phyloP scores from a whole-genome alignment of 441 rosid genomes.

The Croton setiger region DNA sequence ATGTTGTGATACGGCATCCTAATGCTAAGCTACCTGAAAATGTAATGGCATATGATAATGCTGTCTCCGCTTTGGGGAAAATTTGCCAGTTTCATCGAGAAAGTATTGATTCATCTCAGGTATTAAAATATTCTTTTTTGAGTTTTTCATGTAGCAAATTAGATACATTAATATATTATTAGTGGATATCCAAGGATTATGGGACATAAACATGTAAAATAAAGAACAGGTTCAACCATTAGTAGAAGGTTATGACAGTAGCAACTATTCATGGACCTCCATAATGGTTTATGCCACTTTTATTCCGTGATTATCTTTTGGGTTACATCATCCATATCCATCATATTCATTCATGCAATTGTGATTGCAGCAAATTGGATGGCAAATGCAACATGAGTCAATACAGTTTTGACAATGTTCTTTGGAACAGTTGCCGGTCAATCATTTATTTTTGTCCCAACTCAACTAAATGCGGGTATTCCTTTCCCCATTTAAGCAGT shows the following conservation, averaged over 20 bases:
- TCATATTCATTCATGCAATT: neutral
- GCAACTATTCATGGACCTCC: neutral
- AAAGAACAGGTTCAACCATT: neutral
- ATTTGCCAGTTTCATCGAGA: conserved; percentile 91
- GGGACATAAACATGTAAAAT: neutral
- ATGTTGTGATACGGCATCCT: conserved; percentile 79
- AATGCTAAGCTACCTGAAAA: conserved; percentile 85
- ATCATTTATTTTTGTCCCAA: neutral
- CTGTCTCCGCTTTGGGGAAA: conserved; percentile 98
- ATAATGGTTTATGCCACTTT: neutral
- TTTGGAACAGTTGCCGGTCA: neutral
- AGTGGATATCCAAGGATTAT: neutral
- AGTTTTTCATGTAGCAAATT: conserved; percentile 1
- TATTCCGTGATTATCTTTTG: neutral
- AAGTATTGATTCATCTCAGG: conserved; percentile 89
- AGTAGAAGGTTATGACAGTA: neutral
- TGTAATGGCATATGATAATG: conserved; percentile 98
- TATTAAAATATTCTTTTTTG: conserved; percentile 25
- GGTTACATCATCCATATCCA: neutral
- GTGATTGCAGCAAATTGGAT: neutral
- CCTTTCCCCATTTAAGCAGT: neutral
- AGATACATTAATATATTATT: conserved; percentile 2
- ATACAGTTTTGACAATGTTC: neutral
- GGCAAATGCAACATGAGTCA: neutral
- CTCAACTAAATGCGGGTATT: neutral